Percentiles rank a stretch among this genome's conserved stretches.
These are phyloP conservation scores for Cicer judaicum DNA, from an alignment of 306 rosid species.

Conservation along the genomic window DNA sequence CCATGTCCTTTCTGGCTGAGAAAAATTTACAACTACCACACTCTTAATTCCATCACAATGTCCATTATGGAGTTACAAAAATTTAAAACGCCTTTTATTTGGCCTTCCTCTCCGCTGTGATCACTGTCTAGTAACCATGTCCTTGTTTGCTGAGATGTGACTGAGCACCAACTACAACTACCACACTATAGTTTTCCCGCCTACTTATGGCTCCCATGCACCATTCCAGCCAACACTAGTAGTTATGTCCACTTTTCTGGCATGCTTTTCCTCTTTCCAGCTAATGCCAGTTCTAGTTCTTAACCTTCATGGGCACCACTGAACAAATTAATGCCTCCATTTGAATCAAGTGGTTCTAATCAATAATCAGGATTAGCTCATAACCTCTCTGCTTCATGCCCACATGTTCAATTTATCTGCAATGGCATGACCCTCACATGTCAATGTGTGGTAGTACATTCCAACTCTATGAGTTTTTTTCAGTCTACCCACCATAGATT, in stretches of 20 bases:
- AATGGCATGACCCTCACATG: background rate
- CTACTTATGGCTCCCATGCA: background rate
- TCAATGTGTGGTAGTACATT: constrained; percentile 8
- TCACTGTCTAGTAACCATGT: background rate
- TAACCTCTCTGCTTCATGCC: constrained; percentile 5
- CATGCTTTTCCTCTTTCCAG: constrained; percentile 9
- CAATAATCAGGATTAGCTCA: background rate
- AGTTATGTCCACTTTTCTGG: constrained; percentile 6
- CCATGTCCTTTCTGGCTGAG: too few species aligned
- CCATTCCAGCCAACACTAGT: constrained; percentile 31
- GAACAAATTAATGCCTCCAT: constrained; percentile 1
- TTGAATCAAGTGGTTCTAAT: background rate
- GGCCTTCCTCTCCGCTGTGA: constrained; percentile 1
- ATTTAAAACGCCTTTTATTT: constrained; percentile 4
- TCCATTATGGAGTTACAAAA: constrained; percentile 5
- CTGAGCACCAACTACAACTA: constrained; percentile 22
- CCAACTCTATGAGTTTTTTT: constrained; percentile 2
- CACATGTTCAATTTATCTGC: background rate
- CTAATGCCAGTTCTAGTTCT: constrained; percentile 2
- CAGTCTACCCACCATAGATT: background rate
- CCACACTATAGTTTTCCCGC: constrained; percentile 20
- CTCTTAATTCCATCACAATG: background rate
- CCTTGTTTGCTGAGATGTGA: background rate
- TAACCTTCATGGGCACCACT: constrained; percentile 24
- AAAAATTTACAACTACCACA: too few species aligned